Evolutionary conservation across 2,329 filamentous ascomycete genomes (phyloP), one percentile per base, ranked within the genome.

Genomic region (Fusarium cyanostomum): DNA sequence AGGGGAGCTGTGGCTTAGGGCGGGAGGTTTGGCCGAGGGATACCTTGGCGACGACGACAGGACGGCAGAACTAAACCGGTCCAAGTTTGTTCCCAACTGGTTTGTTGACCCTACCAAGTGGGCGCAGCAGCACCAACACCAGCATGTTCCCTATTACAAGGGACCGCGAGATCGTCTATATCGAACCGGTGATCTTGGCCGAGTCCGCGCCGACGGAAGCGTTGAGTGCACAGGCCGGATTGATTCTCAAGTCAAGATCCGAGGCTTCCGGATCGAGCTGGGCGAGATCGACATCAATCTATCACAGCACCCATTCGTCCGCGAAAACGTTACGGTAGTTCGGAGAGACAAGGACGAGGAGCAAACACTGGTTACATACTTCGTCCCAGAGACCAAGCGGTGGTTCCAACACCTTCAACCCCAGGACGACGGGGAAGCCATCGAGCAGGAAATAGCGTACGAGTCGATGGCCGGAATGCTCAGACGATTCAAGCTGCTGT

Each of bases 201-300:
- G 38, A 15, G 38, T 50, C 38, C 81, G 83, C 3, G 82, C 87
- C 41, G 75, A 77, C 12, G 92, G 91, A 34, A 38, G 88, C 89
- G 89, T 92, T 11, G 89, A 90, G 71, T 91, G 88, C 72, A 89
- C 90, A 10, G 94, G 94, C 21, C 85, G 94, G 56, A 88, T 88
- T 24, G 94, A 97, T 72, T 86, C 90, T 66, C 94, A 97, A 74
- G 91, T 97, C 79, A 97, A 97, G 81, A 94, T 98, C 67, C 89
- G 94, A 59, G 94, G 94, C 1, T 97, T 97, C 83, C 86, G 94
- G 62, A 96, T 98, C 69, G 94, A 98, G 78, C 87, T 98, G 41
- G 90, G 89, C 63, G 94, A 97, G 68, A 97, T 97, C 67, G 93
- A 97, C 75, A 90, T 84, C 33, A 89, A 96, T 74, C 80, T 97